Evolutionary conservation across 2,329 filamentous ascomycete genomes (phyloP), one percentile per base, ranked within the genome.

Genomic region (Colletotrichum musicola): DNA sequence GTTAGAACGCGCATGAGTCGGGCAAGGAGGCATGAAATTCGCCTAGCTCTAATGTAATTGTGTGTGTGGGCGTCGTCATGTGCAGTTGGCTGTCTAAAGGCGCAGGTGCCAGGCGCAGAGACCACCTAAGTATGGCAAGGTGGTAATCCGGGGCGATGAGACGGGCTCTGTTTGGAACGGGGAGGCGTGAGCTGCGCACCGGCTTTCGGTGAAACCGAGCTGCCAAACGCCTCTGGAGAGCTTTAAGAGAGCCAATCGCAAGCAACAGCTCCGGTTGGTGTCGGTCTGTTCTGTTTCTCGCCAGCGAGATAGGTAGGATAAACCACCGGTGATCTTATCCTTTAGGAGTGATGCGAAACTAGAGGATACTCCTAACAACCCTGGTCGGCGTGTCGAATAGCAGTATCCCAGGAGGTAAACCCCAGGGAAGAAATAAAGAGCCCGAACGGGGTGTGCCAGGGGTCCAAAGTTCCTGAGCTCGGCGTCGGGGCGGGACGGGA

Each of bases 141-240:
- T n/a, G 22, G 6, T 20, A 10, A 6, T n/a, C 18, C 27, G 20
- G 46, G 20, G 35, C 20, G 20, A 50, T 50, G 61, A 63, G 27
- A 63, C 62, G 57, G 51, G 44, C 50, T 4, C 51, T 47, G 62
- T 66, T 61, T 61, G 66, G 50, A 57, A 67, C 30, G 50, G 44
- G 42, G 35, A 14, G 35, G 42, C 18, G 38, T n/a, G 16, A 38
- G 35, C 38, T 66, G 50, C 40, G 65, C 65, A 58, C 54, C 40
- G 64, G 49, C 54, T 10, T 30, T 42, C 47, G 42, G 47, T 68
- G 60, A 59, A 64, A 68, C 61, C 38, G 47, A 64, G 30, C 27
- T 25, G 51, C 47, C 14, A 30, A 57, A 47, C 22, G 18, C 38
- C 25, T 51, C 46, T 51, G 27, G 46, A 46, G n/a, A 13, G 20